Base-by-base conservation (phyloP, 805 yeast species). In the Metschnikowia bowlesiae region DNA sequence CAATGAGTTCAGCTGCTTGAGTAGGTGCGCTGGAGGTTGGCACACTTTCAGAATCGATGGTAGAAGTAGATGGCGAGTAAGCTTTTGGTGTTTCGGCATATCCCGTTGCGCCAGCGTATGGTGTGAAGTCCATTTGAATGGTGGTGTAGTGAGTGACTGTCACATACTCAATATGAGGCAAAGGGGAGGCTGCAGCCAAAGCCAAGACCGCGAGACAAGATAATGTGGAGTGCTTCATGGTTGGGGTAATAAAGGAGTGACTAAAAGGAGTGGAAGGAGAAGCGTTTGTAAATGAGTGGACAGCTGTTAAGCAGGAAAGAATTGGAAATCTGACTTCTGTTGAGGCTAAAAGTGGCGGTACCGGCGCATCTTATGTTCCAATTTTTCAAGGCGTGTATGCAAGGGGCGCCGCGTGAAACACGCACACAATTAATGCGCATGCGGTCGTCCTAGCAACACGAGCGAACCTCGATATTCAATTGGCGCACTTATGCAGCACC, bases 131-230 rank as follows among this genome's bases (percentile, higher is more conserved):
- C 2, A 47, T 51, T 16, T 30, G 39, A 29, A 52, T 42, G 3
- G 60, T 57, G 8, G 51, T 53, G 30, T 40, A 55, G 13, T 39
- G 51, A 6, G 54, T 55, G 8, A 54, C 52, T 22, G 60, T 56
- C 4, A 52, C 55, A 26, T 11, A 39, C 39, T 45, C 43, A 10
- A 46, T 31, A n/a, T 39, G 11, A 31, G 39, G 49, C n/a, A 47
- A 29, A 32, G 54, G 53, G 13, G 51, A 40, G 13, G 56, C 54
- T 31, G 54, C 52, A 22, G 50, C 50, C 45, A 49, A 47, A 11
- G 48, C 47, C 22, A 48, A 32, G 28, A 46, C 30, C n/a, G 44
- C 18, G 16, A 43, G 41, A 30, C 52, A 43, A 11, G 51, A 36
- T 32, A 40, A 33, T 37, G 51, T 38, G 30, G 56, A 50, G 39